Evolutionary conservation across 176 grass and related monocot species (phyloP).

Genomic region (Zea luxurians): DNA sequence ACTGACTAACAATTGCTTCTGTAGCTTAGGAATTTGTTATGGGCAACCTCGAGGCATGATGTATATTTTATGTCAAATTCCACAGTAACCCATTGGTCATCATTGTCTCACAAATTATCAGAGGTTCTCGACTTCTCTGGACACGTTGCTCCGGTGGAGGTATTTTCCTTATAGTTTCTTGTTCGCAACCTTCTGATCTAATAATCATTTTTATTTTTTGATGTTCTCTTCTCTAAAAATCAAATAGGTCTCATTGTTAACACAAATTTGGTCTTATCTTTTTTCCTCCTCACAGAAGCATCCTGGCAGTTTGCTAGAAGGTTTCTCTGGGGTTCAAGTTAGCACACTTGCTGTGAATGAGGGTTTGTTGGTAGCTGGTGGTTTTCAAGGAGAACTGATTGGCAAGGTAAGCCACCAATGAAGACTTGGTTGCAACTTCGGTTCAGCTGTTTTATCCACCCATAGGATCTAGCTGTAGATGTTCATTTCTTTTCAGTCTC

Average conservation of each 20-base stretch:
- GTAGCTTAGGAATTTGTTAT: constrained; percentile 91
- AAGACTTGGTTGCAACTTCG: constrained; percentile 4
- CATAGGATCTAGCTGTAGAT: not conserved
- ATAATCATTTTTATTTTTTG: not conserved
- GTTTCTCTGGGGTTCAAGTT: constrained; percentile 76
- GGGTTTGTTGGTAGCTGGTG: constrained; percentile 78
- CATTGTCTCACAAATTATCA: constrained; percentile 52
- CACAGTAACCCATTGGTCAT: constrained; percentile 83
- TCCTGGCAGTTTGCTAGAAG: constrained; percentile 69
- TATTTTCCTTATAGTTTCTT: constrained; percentile 39
- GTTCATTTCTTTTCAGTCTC: not conserved
- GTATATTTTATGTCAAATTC: constrained; percentile 88
- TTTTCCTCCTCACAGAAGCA: constrained; percentile 64
- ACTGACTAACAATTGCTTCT: constrained; percentile 42
- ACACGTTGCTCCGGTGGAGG: constrained; percentile 79
- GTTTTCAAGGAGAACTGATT: constrained; percentile 92
- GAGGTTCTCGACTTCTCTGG: constrained; percentile 76
- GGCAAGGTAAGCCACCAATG: constrained; percentile 63
- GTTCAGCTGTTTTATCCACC: not conserved
- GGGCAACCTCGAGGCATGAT: constrained; percentile 95
- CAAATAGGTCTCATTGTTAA: not conserved
- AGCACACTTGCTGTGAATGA: constrained; percentile 90
- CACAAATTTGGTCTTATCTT: not conserved
- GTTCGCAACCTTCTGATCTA: not conserved
- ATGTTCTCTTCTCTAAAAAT: constrained; percentile 5